Base-by-base conservation (phyloP, 768 basidiomycete species). In the Cantharellus cinnabarinus region DNA sequence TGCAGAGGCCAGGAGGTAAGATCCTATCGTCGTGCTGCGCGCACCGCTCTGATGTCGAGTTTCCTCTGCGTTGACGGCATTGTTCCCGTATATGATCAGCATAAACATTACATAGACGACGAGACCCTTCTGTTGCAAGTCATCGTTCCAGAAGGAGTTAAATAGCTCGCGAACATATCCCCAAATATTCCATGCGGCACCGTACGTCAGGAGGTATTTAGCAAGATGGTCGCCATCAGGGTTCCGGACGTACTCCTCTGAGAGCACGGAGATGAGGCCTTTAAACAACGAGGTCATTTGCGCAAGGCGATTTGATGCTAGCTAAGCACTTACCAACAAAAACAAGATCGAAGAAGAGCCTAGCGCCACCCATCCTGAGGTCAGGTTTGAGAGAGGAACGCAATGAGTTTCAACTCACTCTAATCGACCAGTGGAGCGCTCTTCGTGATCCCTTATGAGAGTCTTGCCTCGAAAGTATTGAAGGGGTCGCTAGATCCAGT, bases 361-460 rank as follows among this genome's bases (percentile, higher is more conserved):
- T 58, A 50, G 7, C 42, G n/a, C 37, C 39, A 14, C 42, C 41
- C 42, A 29, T 48, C 58, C 51, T 48, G 44, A 48, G 10, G 44
- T 10, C 44, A 48, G 10, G 44, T 48, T 48, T 48, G 10, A 29
- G 10, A 48, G 44, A 48, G 10, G 10, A 10, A 29, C 44, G 10
- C 44, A 48, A 29, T 29, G 44, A 29, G 29, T 10, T 48, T 10
- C 10, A 10, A 48, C 44, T 48, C 44, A 48, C 44, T 48, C 44
- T 48, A 48, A 29, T 10, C 44, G 44, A 10, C 29, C 10, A 48
- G 10, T 48, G 10, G 44, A 10, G 10, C 44, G 10, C 29, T 48
- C 44, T 38, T n/a, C 40, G 58, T 10, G 68, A 39, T 68, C 67
- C 41, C 63, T 64, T 39, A 70, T 56, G 2, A 66, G 66, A 5